phyloP scores from a whole-genome alignment of 2,329 filamentous ascomycete genomes.

The Fusarium sp. region DNA sequence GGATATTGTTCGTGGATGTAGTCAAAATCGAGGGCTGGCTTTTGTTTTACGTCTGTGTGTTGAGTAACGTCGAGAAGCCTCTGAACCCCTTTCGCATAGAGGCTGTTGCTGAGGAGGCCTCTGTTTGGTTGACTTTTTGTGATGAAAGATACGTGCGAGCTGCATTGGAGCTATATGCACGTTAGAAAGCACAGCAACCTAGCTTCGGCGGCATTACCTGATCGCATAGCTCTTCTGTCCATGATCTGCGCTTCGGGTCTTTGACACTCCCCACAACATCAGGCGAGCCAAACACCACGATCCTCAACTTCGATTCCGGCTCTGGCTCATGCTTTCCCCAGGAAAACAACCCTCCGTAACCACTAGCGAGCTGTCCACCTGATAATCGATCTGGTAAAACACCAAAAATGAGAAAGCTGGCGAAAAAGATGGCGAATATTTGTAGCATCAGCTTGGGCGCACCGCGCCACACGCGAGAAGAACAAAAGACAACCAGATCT shows the following conservation, averaged over 20 bases:
- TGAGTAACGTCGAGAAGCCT: slow-evolving; percentile 50
- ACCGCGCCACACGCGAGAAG: slow-evolving; percentile 54
- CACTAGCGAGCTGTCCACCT: slow-evolving; percentile 28
- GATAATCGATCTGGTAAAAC: slow-evolving; percentile 39
- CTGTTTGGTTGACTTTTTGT: slow-evolving; percentile 57
- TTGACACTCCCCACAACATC: slow-evolving; percentile 57
- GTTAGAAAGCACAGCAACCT: slow-evolving; percentile 4
- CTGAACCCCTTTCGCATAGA: slow-evolving; percentile 57
- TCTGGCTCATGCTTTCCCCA: slow-evolving; percentile 33
- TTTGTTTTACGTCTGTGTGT: slow-evolving; percentile 45
- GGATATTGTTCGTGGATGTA: slow-evolving; percentile 57
- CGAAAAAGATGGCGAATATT: slow-evolving; percentile 39
- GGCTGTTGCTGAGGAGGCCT: slow-evolving; percentile 60
- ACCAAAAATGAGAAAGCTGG: slow-evolving; percentile 44
- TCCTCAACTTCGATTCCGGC: slow-evolving; percentile 52
- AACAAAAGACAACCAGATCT: slow-evolving; percentile 52
- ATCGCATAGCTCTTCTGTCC: slow-evolving; percentile 60
- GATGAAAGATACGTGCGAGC: slow-evolving; percentile 56
- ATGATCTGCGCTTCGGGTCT: slow-evolving; percentile 47
- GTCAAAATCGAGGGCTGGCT: slow-evolving; percentile 54
- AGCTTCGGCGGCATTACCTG: slow-evolving; percentile 48
- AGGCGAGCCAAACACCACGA: slow-evolving; percentile 61
- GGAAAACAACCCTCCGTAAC: slow-evolving; percentile 40
- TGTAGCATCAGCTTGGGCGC: slow-evolving; percentile 46
- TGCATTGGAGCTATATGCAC: slow-evolving; percentile 55